Base-by-base conservation (phyloP, 169 alveolate species). In the Cryptosporidium baileyi region DNA sequence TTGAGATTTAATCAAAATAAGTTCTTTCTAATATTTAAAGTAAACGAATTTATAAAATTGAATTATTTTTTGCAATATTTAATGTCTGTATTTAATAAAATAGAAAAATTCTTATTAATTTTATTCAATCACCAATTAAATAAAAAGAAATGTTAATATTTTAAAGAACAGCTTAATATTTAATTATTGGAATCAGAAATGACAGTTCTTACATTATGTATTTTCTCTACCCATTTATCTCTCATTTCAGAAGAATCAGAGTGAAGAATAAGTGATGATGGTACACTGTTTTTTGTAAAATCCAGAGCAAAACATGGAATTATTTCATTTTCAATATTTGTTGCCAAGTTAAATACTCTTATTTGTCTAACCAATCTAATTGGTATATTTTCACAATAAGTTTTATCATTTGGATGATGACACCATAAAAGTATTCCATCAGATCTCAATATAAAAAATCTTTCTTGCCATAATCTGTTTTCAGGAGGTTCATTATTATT, bases 161-260 rank as follows among this genome's bases (percentile, higher is more conserved):
- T n/a, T n/a, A n/a, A n/a, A n/a, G n/a, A n/a, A n/a, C n/a, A n/a
- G n/a, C n/a, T n/a, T n/a, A n/a, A n/a, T n/a, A n/a, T n/a, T n/a
- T n/a, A n/a, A 9, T 74, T 24, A 19, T 34, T 57, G 8, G 51
- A 51, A 7, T 74, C 67, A n/a, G 85, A 74, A 13, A 74, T 51
- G 8, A 74, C 36, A 7, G 74, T 74, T 54, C 85, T 51, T 3
- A 74, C 85, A 57, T 74, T 74, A 60, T 74, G 85, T 32, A 74
- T 74, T 15, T 57, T 51, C 30, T 74, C 85, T 9, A 74, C 85
- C 85, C 85, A 74, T 36, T 54, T 74, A 54, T 74, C 85, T 74
- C 85, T 74, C 60, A 22, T 57, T 24, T 74, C 67, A 11, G 67
- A 54, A 74, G 65, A 51, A 34, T 74, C 85, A 22, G 60, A 54